Evolutionary conservation across 1,284 basidiomycete genomes (phyloP).

Genomic region (Athelia psychrophila): DNA sequence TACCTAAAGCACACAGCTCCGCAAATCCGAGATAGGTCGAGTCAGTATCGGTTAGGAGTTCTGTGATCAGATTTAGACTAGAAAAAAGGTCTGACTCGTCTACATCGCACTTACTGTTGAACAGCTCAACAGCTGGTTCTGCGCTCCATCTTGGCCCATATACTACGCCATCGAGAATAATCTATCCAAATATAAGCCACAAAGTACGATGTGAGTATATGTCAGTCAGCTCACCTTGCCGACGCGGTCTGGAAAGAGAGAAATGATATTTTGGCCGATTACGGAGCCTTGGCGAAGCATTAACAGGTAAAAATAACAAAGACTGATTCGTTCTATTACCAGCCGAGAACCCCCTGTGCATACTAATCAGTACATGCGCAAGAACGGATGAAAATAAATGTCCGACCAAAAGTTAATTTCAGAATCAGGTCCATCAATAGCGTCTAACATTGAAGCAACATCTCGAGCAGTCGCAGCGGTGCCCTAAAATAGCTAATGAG

Average conservation of each 20-base stretch:
- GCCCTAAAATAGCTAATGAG: not conserved
- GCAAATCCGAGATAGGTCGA: not conserved
- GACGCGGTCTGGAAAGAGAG: constrained; percentile 1
- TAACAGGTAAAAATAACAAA: not conserved
- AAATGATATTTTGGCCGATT: not conserved
- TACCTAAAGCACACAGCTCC: not conserved
- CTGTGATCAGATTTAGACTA: not conserved
- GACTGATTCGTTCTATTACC: not conserved
- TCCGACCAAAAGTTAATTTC: not conserved
- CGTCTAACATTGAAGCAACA: constrained; percentile 1
- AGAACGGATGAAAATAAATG: not conserved
- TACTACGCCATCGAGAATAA: not conserved
- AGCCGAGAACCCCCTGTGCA: not conserved
- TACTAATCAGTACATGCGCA: not conserved
- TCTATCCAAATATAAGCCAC: not conserved
- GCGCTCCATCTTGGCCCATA: not conserved
- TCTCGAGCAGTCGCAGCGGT: constrained; percentile 1
- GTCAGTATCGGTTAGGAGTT: not conserved
- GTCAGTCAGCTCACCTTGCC: not conserved
- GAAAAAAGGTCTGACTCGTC: not conserved
- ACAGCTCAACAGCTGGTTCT: not conserved
- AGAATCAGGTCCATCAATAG: constrained; percentile 1
- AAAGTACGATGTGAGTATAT: not conserved
- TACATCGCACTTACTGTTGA: not conserved
- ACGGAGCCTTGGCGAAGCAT: not conserved